phyloP scores from a whole-genome alignment of 2,329 filamentous ascomycete species.

The Diplocarpon rosae region DNA sequence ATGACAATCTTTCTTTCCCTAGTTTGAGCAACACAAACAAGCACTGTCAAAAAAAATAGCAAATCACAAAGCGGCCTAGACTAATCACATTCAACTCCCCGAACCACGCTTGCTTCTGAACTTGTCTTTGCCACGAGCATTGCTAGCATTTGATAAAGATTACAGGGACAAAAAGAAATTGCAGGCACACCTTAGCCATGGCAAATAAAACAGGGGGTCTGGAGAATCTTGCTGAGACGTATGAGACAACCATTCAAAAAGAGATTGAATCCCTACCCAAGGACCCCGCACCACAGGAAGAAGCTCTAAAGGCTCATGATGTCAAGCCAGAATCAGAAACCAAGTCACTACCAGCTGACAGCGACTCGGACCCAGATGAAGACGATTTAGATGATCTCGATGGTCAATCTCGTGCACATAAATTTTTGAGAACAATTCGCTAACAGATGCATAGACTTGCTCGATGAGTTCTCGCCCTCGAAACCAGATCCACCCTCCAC shows the following conservation, averaged over 20 bases:
- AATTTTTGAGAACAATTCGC: not conserved
- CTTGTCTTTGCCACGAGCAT: conserved; percentile 1
- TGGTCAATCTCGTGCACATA: conserved; percentile 36
- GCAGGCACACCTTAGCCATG: conserved; percentile 4
- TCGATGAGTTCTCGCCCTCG: conserved; percentile 75
- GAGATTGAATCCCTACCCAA: conserved; percentile 9
- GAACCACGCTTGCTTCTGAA: not conserved
- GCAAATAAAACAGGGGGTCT: conserved; percentile 6
- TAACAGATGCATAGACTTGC: conserved; percentile 52
- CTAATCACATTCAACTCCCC: not conserved
- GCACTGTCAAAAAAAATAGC: not conserved
- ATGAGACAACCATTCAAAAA: conserved; percentile 11
- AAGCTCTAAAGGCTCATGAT: conserved; percentile 3
- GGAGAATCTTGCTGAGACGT: conserved; percentile 3
- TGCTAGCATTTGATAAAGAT: not conserved
- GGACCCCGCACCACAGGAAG: conserved; percentile 6
- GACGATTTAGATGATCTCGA: conserved; percentile 89
- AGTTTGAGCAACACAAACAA: not conserved
- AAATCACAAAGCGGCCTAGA: too few species aligned
- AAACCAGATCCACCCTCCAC: conserved; percentile 37
- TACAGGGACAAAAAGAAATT: not conserved
- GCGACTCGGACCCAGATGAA: conserved; percentile 81
- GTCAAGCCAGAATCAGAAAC: conserved; percentile 10
- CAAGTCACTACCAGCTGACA: conserved; percentile 28
- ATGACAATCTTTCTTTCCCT: too few species aligned